Evolutionary conservation across 208 protist genomes (phyloP).

Genomic region (Histomonas meleagridis): DNA sequence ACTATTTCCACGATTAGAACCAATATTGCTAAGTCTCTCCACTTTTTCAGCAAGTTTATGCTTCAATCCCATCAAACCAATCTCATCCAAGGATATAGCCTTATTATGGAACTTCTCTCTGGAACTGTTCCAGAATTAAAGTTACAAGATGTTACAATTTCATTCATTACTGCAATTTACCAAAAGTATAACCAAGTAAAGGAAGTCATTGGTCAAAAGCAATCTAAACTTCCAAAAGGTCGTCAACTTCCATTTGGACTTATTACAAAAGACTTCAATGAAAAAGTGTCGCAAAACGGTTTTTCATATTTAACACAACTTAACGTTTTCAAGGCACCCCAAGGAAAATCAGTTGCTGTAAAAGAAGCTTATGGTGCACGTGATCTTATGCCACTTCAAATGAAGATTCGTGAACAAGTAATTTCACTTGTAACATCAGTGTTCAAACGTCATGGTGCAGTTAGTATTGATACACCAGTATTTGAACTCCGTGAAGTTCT

Average conservation of each 20-base stretch:
- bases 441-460: constrained; percentile 68
- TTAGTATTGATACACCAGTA: constrained; percentile 69
- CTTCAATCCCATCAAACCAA: background rate
- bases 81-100: background rate
- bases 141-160: background rate
- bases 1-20: background rate
- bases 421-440: constrained; percentile 59
- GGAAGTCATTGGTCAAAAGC: background rate
- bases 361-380: constrained; percentile 61
- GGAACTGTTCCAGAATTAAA: background rate
- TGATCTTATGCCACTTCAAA: constrained; percentile 61
- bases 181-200: background rate
- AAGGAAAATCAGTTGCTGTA: background rate
- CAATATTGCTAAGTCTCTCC: background rate
- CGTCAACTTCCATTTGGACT: background rate
- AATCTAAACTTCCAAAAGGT: background rate
- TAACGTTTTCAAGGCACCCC: background rate
- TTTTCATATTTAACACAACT: background rate
- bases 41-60: background rate
- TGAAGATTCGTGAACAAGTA: constrained; percentile 61
- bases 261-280: background rate
- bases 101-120: background rate
- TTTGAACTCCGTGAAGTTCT: constrained; percentile 69
- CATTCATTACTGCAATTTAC: background rate
- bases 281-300: background rate